Percentiles rank a stretch among this genome's conserved stretches.
Evolutionary conservation across 1,139 yeast genomes (phyloP).

Genomic region (Zhuliangozyma blackwelliae): DNA sequence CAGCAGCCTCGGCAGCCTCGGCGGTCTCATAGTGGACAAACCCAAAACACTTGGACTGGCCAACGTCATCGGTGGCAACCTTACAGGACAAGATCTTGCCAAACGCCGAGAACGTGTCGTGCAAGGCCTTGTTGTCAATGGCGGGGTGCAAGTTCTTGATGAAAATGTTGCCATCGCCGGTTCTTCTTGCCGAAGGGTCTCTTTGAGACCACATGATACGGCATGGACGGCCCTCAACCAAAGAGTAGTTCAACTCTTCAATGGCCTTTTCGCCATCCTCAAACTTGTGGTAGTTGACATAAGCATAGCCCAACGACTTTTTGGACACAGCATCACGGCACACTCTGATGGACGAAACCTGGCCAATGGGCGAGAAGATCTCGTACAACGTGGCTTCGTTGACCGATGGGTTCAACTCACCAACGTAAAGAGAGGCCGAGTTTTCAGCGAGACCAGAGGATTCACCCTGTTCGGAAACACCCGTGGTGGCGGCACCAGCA

Average conservation of each 20-base stretch:
- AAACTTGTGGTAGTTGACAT: constrained; percentile 89
- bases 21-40: constrained; percentile 95
- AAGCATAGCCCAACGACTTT: constrained; percentile 97
- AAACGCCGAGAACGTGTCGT: constrained; percentile 95
- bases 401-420: constrained; percentile 90
- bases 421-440: constrained; percentile 92
- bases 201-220: constrained; percentile 99
- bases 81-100: constrained; percentile 96
- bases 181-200: constrained; percentile 93
- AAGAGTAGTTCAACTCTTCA: constrained; percentile 91
- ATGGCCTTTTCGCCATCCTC: constrained; percentile 93
- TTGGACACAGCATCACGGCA: constrained; percentile 98
- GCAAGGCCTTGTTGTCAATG: constrained; percentile 97
- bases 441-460: constrained; percentile 41
- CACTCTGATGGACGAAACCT: constrained; percentile 94
- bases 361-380: constrained; percentile 91
- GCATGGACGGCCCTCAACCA: constrained; percentile 94
- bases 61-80: constrained; percentile 93
- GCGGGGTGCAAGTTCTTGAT: constrained; percentile 98
- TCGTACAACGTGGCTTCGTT: constrained; percentile 95
- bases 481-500: constrained; percentile 13
- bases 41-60: constrained; percentile 94
- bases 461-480: constrained; percentile 22
- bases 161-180: constrained; percentile 95
- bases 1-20: constrained; percentile 92